A percentile compares a stretch with the other conserved stretches of the same genome.
These are phyloP conservation scores for Gaeumannomyces tritici DNA, from an alignment of 2,329 filamentous ascomycete genomes.

Conservation along the genomic window DNA sequence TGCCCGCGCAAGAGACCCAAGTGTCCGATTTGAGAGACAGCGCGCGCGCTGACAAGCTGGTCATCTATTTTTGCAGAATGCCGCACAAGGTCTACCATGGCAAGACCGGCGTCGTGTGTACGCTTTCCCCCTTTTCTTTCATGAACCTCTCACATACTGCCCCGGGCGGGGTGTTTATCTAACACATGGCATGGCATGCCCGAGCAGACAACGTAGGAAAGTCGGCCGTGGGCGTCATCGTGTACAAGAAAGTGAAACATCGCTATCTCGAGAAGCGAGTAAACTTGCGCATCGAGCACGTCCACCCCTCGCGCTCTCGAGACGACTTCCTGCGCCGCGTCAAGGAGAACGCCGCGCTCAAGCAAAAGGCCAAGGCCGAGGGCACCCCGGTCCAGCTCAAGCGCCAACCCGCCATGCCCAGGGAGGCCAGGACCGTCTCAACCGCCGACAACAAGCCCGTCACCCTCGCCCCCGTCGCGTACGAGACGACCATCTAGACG, in stretches of 20 bases:
- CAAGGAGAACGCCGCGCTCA: constrained; percentile 90
- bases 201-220: constrained; percentile 99
- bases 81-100: constrained; percentile 99
- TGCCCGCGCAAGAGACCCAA: too few relatives aligned
- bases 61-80: constrained; percentile 53
- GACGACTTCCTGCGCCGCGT: constrained; percentile 95
- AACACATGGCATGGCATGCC: too few relatives aligned
- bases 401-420: constrained; percentile 73
- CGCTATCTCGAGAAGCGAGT: constrained; percentile 99
- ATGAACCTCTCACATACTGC: too few relatives aligned
- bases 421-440: constrained; percentile 57
- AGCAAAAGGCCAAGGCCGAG: constrained; percentile 85
- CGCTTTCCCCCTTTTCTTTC: too few relatives aligned
- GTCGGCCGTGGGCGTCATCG: constrained; percentile 93
- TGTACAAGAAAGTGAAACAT: constrained; percentile 99
- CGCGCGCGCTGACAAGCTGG: constrained; percentile 25
- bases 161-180: too few relatives aligned
- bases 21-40: too few relatives aligned
- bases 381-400: constrained; percentile 87
- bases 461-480: constrained; percentile 46
- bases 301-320: constrained; percentile 85
- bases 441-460: constrained; percentile 17
- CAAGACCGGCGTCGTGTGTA: constrained; percentile 95
- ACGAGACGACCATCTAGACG: constrained; percentile 95
- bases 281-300: constrained; percentile 98